phyloP scores from a whole-genome alignment of 306 rosid genomes.

The Leucaena leucocephala region DNA sequence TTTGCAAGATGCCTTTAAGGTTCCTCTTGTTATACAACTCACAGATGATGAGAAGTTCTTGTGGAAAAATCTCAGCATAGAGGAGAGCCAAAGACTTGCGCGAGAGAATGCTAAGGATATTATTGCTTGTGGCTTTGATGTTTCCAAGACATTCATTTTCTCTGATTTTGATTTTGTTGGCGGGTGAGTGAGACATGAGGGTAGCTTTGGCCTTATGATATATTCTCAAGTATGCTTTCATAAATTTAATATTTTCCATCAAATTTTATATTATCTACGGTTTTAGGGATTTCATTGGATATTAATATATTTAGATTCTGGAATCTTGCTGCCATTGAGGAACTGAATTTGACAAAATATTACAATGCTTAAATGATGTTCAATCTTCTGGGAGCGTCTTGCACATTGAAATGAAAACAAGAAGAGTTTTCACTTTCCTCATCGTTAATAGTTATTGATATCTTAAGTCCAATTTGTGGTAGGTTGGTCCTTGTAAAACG shows the following conservation, averaged over 20 bases:
- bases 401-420: background rate
- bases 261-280: background rate
- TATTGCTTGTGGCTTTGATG: conserved; percentile 95
- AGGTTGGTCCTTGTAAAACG: background rate
- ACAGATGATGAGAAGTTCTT: conserved; percentile 95
- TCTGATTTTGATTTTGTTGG: conserved; percentile 77
- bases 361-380: background rate
- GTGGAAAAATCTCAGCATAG: conserved; percentile 82
- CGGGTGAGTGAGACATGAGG: conserved; percentile 60
- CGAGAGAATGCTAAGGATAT: conserved; percentile 92
- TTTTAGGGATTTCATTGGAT: background rate
- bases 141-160: conserved; percentile 84
- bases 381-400: background rate
- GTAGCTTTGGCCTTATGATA: conserved; percentile 19
- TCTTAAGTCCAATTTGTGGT: background rate
- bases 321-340: conserved; percentile 5
- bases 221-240: conserved; percentile 23
- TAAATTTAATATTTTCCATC: conserved; percentile 5
- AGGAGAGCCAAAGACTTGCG: conserved; percentile 83
- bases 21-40: conserved; percentile 90
- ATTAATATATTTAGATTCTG: background rate
- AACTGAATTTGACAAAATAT: conserved; percentile 4
- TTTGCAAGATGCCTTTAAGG: conserved; percentile 95
- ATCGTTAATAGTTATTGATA: background rate
- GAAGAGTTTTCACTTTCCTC: background rate